Conservation (phyloP, 208 protist species). For the Leishmania turanica region DNA sequence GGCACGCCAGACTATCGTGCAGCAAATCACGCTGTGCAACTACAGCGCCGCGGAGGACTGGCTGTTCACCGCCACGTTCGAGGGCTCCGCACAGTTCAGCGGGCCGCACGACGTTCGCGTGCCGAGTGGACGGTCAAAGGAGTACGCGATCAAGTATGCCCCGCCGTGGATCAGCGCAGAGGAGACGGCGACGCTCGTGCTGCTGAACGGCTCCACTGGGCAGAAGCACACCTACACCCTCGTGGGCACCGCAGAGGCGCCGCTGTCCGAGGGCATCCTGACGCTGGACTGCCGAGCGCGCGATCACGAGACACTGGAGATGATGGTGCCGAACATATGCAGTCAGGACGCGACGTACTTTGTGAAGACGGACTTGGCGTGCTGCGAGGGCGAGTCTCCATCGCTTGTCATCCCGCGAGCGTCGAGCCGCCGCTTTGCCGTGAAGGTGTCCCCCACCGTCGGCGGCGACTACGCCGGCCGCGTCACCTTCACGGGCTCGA, state of each 20-base stretch:
- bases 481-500: constrained; percentile 72
- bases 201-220: constrained; percentile 84
- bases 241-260: constrained; percentile 81
- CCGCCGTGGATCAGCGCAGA: constrained; percentile 75
- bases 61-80: constrained; percentile 76
- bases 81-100: constrained; percentile 76
- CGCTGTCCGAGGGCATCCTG: constrained; percentile 88
- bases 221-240: constrained; percentile 91
- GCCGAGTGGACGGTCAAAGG: constrained; percentile 53
- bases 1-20: constrained; percentile 86
- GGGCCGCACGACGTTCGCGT: constrained; percentile 85
- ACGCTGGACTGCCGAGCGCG: constrained; percentile 81
- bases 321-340: constrained; percentile 84
- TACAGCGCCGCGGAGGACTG: constrained; percentile 77
- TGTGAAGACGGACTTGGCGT: constrained; percentile 89
- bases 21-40: constrained; percentile 92
- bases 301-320: constrained; percentile 46
- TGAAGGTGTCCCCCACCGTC: constrained; percentile 76
- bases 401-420: constrained; percentile 56
- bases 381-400: constrained; percentile 66
- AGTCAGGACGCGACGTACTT: constrained; percentile 65
- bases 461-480: constrained; percentile 85
- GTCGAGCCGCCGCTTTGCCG: constrained; percentile 67
- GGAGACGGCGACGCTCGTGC: constrained; percentile 68
- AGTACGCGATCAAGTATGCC: constrained; percentile 90